Percentiles rank a stretch among this genome's conserved stretches.
phyloP scores from a whole-genome alignment of 1,139 yeast genomes.

The Taphrina wiesneri region DNA sequence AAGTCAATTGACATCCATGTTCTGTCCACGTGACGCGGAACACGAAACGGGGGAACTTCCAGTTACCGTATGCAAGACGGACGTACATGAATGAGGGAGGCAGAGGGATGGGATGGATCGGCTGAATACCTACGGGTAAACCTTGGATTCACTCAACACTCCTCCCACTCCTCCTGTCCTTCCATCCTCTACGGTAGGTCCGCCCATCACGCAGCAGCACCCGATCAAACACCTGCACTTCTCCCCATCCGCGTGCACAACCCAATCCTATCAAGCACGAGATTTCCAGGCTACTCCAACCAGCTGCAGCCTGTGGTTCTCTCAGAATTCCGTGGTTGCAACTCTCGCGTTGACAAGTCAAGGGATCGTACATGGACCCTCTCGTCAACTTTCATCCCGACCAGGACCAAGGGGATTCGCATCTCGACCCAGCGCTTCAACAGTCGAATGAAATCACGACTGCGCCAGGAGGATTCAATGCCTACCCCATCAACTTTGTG shows the following conservation, averaged over 20 bases:
- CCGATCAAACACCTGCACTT: neutral
- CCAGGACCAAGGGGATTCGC: conserved; percentile 14
- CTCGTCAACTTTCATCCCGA: conserved; percentile 13
- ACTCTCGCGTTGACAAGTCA: neutral
- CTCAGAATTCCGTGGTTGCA: neutral
- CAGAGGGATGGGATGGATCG: too few relatives aligned
- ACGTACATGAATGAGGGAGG: too few relatives aligned
- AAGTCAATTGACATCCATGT: neutral
- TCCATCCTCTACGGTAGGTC: too few relatives aligned
- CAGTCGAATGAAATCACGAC: conserved; percentile 26
- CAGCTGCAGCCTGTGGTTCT: neutral
- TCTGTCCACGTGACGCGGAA: neutral
- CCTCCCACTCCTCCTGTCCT: too few relatives aligned
- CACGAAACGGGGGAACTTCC: too few relatives aligned
- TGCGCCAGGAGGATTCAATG: conserved; percentile 22
- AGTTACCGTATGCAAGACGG: too few relatives aligned
- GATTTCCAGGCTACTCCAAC: neutral
- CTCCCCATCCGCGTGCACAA: neutral
- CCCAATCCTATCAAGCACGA: conserved; percentile 5
- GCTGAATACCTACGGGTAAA: too few relatives aligned
- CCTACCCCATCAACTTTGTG: conserved; percentile 13
- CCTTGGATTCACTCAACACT: too few relatives aligned
- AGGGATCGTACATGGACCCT: neutral
- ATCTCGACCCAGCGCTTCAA: conserved; percentile 26
- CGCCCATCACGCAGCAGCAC: too few relatives aligned